Evolutionary conservation across 345 rosid species (phyloP), one percentile per base, ranked within the genome.

Genomic region (Carallia brachiata): DNA sequence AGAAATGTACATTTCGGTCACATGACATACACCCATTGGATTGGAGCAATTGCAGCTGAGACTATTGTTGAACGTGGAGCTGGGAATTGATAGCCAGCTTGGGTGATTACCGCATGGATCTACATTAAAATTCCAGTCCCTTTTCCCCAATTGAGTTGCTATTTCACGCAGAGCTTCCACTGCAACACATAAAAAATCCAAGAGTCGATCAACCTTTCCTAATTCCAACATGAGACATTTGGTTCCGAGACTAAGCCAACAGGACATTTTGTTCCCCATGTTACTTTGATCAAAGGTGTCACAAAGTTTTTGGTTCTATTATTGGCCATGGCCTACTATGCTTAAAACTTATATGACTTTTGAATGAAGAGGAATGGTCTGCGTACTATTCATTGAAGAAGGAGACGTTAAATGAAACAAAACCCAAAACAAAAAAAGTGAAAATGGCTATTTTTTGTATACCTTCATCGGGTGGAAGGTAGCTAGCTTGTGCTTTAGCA

Each of bases 21-120:
- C 76, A 47, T 81, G 81, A 65, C 79, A 74, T 30, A 70, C 67
- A 39, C 28, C 73, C 37, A 60, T 67, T 0, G 61, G 48, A 68
- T 13, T 48, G 39, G 78, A 67, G 66, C 76, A 77, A 23, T 67
- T 68, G 76, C 84, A 80, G 59, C 39, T 36, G 66, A 80, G 44
- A 36, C 73, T 68, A 12, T 67, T 73, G 48, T 73, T 77, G 74
- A 75, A n/a, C n/a, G n/a, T n/a, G n/a, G n/a, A n/a, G n/a, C n/a
- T n/a, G n/a, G n/a, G n/a, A n/a, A n/a, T n/a, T n/a, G n/a, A n/a
- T n/a, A n/a, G 59, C 69, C 69, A 65, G 28, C 39, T 65, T 52
- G 69, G 9, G 13, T 65, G 4, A 32, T 47, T 56, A 13, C 32
- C 1, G 68, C 68, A 64, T 5, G 58, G 69, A 52, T 52, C n/a